These are phyloP conservation scores for Sphagnum magellanicum DNA, from an alignment of 228 moss, liverwort and hornwort genomes.

Conservation along the genomic window DNA sequence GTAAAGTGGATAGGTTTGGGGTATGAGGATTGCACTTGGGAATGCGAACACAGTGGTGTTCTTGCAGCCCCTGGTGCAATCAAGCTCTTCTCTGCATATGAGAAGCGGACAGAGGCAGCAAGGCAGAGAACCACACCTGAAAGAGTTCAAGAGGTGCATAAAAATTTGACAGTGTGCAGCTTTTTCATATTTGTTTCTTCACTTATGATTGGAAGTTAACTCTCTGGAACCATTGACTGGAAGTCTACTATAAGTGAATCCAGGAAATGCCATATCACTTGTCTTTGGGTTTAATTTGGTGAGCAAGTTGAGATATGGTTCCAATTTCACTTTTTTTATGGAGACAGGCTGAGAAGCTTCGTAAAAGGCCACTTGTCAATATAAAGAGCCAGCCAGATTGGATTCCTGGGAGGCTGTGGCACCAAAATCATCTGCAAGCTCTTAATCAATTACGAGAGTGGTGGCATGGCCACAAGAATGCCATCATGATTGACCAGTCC, in stretches of 20 bases:
- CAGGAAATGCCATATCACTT: too few relatives aligned
- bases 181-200: too few relatives aligned
- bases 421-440: slow-evolving; percentile 50
- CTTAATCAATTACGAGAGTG: slow-evolving; percentile 48
- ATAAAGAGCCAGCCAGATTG: slow-evolving; percentile 57
- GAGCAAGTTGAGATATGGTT: too few relatives aligned
- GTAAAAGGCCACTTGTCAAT: slow-evolving; percentile 10
- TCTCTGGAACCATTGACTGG: too few relatives aligned
- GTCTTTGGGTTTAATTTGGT: too few relatives aligned
- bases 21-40: slow-evolving; percentile 93
- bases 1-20: slow-evolving; percentile 95
- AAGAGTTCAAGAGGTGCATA: slow-evolving; percentile 53
- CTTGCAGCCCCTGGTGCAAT: slow-evolving; percentile 33
- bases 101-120: slow-evolving; percentile 52
- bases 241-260: too few relatives aligned
- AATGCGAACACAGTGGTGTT: slow-evolving; percentile 45
- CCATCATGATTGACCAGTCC: slow-evolving; percentile 66
- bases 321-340: too few relatives aligned
- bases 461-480: slow-evolving; percentile 65
- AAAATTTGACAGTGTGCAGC: too few relatives aligned
- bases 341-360: too few relatives aligned
- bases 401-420: slow-evolving; percentile 11
- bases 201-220: too few relatives aligned
- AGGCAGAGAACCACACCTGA: slow-evolving; percentile 36
- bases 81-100: slow-evolving; percentile 37